Base-by-base conservation (phyloP, 257 asterid genomes). In the Voacanga thouarsii region DNA sequence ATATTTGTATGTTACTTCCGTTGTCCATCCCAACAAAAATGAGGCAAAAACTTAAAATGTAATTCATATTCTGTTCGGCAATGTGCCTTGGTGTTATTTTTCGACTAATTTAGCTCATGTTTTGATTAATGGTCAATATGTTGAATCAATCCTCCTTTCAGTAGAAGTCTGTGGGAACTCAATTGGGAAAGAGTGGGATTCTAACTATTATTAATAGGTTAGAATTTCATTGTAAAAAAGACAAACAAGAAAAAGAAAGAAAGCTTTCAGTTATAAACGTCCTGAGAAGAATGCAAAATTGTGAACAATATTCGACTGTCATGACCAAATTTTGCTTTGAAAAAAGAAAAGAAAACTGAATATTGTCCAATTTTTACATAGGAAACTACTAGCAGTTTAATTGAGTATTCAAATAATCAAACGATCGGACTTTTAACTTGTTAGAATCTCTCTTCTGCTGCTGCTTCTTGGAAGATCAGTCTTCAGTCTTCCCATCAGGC, bases 361-460 rank as follows among this genome's bases (percentile, higher is more conserved):
- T 49, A 71, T 33, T 49, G 65, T 41, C 33, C 81, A 78, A 53
- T 19, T 59, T 37, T 30, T 77, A 26, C 57, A 69, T 7, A 56
- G 68, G 45, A 51, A 77, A 56, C 51, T 78, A 21, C 53, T 56
- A 71, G 74, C 53, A 76, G 65, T 65, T 26, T 41, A 50, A 33
- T 65, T 19, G 10, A 72, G 71, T 39, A 53, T 79, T 79, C 39
- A 73, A 73, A 79, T 51, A 72, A 57, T 67, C 12, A 73, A 64
- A 37, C 6, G 53, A 64, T 73, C 75, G 63, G 60, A 41, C 56
- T 41, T 26, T 30, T 15, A 71, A 49, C 68, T 55, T 24, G 73
- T 63, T 79, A 74, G 60, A 53, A 19, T 77, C 69, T 50, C 41
- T 49, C 75, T 37, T 79, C 78, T 61, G 71, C 81, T 41, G n/a